These are phyloP conservation scores for Lactarius akahatsu DNA, from an alignment of 768 basidiomycete genomes.

Conservation along the genomic window DNA sequence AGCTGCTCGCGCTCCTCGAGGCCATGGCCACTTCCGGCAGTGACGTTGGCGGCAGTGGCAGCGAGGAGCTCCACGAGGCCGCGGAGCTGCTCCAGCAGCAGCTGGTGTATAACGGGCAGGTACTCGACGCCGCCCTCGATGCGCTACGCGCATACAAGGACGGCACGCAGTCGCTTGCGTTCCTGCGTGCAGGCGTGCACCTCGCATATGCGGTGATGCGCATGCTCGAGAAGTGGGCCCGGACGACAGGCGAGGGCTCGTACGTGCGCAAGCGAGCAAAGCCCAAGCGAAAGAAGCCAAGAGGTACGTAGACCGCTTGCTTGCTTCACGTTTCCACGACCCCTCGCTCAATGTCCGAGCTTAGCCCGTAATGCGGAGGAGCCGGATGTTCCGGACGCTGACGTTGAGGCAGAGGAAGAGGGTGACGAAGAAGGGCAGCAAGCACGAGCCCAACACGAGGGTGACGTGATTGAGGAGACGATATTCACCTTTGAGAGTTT, in stretches of 20 bases:
- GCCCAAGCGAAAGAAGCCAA: constrained; percentile 46
- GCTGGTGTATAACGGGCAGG: constrained; percentile 92
- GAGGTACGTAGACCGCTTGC: constrained; percentile 25
- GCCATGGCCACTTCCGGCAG: constrained; percentile 61
- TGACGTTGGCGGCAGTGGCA: constrained; percentile 36
- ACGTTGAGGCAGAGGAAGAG: constrained; percentile 66
- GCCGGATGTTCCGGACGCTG: constrained; percentile 58
- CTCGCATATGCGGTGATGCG: constrained; percentile 82
- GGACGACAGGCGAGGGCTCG: constrained; percentile 53
- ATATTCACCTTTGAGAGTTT: constrained; percentile 91
- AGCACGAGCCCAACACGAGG: constrained; percentile 44
- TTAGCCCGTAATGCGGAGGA: constrained; percentile 36
- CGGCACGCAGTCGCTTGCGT: constrained; percentile 74
- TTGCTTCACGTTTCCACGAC: constrained; percentile 2
- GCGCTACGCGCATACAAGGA: constrained; percentile 76
- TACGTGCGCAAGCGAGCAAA: constrained; percentile 75
- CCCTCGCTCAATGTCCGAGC: constrained; percentile 4
- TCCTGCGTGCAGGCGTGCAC: constrained; percentile 83
- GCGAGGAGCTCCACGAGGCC: constrained; percentile 54
- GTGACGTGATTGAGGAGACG: constrained; percentile 71
- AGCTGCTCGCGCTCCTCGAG: constrained; percentile 87
- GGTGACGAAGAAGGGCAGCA: constrained; percentile 49
- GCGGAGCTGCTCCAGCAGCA: constrained; percentile 84
- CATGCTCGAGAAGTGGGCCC: constrained; percentile 88
- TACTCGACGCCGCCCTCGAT: constrained; percentile 83